A percentile compares a stretch with the other conserved stretches of the same genome.
Evolutionary conservation across 495 filamentous ascomycete species (phyloP).

Genomic region (Polyplosphaeria fusca): DNA sequence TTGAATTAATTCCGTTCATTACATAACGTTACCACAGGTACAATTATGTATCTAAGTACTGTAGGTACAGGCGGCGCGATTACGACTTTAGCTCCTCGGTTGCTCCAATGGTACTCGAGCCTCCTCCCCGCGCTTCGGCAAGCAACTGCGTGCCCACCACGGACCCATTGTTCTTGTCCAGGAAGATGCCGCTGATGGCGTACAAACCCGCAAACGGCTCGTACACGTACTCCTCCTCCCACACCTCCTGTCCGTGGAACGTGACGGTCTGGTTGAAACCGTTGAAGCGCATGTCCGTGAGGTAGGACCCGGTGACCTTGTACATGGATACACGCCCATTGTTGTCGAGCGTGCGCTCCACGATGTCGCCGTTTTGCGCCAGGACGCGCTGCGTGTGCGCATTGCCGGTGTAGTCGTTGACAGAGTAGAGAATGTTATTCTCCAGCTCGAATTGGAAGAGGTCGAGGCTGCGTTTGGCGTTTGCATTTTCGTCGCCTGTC

Average conservation of each 20-base stretch:
- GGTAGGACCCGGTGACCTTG: conserved; percentile 48
- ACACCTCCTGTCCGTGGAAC: conserved; percentile 43
- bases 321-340: conserved; percentile 45
- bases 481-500: conserved; percentile 1
- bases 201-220: conserved; percentile 51
- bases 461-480: conserved; percentile 19
- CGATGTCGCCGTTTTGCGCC: conserved; percentile 53
- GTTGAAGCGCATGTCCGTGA: conserved; percentile 51
- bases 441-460: conserved; percentile 38
- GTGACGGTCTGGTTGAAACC: conserved; percentile 50
- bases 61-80: too few relatives aligned
- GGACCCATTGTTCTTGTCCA: conserved; percentile 42
- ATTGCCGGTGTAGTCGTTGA: conserved; percentile 55
- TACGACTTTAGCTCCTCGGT: background rate
- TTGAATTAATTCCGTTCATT: too few relatives aligned
- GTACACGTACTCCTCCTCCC: conserved; percentile 53
- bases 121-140: conserved; percentile 51
- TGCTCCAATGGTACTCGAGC: conserved; percentile 13
- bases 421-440: conserved; percentile 53
- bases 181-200: conserved; percentile 48
- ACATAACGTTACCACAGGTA: too few relatives aligned
- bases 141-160: conserved; percentile 52
- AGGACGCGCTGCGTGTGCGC: conserved; percentile 56
- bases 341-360: conserved; percentile 54
- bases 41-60: too few relatives aligned